These are phyloP conservation scores for Malus asiatica DNA, from an alignment of 306 rosid genomes.

Conservation along the genomic window DNA sequence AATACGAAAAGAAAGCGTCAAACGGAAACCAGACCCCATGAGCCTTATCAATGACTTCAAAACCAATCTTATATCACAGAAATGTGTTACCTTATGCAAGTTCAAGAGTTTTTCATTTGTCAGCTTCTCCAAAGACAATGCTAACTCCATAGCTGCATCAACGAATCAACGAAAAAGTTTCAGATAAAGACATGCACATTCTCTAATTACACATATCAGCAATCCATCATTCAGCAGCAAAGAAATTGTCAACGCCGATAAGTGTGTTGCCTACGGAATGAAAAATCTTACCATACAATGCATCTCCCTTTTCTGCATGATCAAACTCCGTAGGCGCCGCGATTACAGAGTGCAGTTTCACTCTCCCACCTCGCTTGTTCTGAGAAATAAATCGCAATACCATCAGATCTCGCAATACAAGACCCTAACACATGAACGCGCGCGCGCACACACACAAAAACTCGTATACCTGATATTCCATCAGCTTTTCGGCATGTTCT, in stretches of 20 bases:
- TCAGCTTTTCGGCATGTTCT: slow-evolving; percentile 73
- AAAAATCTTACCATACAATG: slow-evolving; percentile 47
- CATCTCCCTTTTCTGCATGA: slow-evolving; percentile 67
- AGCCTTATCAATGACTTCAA: neutral
- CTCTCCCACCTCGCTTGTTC: slow-evolving; percentile 87
- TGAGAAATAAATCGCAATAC: slow-evolving; percentile 11
- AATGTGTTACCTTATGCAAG: slow-evolving; percentile 49
- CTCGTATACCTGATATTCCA: slow-evolving; percentile 64
- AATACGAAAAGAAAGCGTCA: neutral
- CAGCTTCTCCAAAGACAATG: slow-evolving; percentile 78
- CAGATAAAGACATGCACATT: neutral
- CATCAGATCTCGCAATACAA: neutral
- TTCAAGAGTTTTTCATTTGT: slow-evolving; percentile 69
- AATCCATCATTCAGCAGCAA: neutral
- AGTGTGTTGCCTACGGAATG: neutral
- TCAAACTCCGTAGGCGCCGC: slow-evolving; percentile 61
- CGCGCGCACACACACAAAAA: no score
- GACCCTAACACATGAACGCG: neutral
- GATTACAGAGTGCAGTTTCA: slow-evolving; percentile 49
- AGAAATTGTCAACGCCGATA: neutral
- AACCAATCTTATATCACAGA: neutral
- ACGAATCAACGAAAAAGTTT: neutral
- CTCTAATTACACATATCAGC: neutral
- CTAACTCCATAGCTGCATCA: slow-evolving; percentile 82
- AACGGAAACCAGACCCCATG: neutral